Base-by-base conservation (phyloP, 352 stramenopile species). In the Peronospora destructor region DNA sequence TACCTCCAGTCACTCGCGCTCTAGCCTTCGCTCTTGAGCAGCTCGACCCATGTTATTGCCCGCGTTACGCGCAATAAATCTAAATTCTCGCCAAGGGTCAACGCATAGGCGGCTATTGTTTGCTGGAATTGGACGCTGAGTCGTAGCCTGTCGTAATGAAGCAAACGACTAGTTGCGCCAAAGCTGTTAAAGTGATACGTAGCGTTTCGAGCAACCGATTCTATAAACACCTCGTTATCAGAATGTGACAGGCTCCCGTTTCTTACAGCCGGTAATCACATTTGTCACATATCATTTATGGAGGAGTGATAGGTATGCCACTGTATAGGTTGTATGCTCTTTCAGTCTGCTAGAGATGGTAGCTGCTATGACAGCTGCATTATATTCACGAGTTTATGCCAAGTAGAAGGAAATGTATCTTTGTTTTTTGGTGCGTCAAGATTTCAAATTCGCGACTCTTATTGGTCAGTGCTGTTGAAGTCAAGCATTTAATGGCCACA, bases 201-300 rank as follows among this genome's bases (percentile, higher is more conserved):
- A 30, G 5, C 21, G 23, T 37, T 42, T 50, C 19, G 25, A 40
- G 44, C 30, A 28, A 34, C 4, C 30, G 8, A 4, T 12, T 34
- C 26, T 11, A 32, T 32, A 34, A 34, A 34, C 11, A 34, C 11
- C 10, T n/a, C 11, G 30, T 38, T 12, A 16, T 16, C 3, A 4
- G 19, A 30, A 45, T 60, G 53, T 56, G 41, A 47, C 39, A 56
- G 37, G 16, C 9, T 43, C 3, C 23, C 7, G 47, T 23, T 46
- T 37, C 36, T 29, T 25, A 30, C 34, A 42, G 51, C 46, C 46
- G 32, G 46, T 55, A 50, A 51, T 62, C 40, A 49, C 58, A 53
- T 57, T 57, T 62, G 48, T 52, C 32, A 30, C 45, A 60, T 57
- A 51, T 16, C 16, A 16, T 23, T 29, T 42, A 9, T 34, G 30